Evolutionary conservation across 345 rosid species (phyloP).

Genomic region (Sapria himalayana): DNA sequence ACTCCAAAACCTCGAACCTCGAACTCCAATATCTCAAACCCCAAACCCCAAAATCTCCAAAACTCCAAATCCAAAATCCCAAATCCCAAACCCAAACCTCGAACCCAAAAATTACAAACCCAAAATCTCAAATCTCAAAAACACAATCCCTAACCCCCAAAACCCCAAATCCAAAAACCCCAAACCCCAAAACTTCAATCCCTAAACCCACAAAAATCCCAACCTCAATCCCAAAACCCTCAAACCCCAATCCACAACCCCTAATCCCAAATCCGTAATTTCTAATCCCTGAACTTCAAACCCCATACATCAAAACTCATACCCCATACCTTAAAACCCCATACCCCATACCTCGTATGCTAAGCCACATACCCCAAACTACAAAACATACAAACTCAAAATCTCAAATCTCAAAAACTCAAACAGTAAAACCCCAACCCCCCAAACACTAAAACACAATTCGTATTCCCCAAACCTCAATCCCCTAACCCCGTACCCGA

Average conservation of each 20-base stretch:
- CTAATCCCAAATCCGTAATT: constrained; percentile 10
- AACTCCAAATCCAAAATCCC: constrained; percentile 5
- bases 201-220: constrained; percentile 6
- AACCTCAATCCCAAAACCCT: constrained; percentile 11
- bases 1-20: constrained; percentile 4
- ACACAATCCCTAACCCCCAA: constrained; percentile 7
- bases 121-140: not conserved
- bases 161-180: constrained; percentile 6
- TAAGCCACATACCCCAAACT: constrained; percentile 7
- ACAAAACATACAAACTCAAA: constrained; percentile 8
- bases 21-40: not conserved
- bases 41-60: constrained; percentile 1
- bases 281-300: constrained; percentile 10
- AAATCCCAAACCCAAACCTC: constrained; percentile 7
- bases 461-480: constrained; percentile 7
- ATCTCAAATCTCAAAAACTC: constrained; percentile 8
- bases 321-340: constrained; percentile 9
- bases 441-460: constrained; percentile 4
- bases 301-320: constrained; percentile 9
- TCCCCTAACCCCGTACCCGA: constrained; percentile 10
- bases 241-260: constrained; percentile 11
- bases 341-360: constrained; percentile 6
- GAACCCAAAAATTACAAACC: constrained; percentile 7
- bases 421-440: constrained; percentile 6
- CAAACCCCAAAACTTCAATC: constrained; percentile 9